A percentile compares a stretch with the other conserved stretches of the same genome.
phyloP scores from a whole-genome alignment of 805 yeast genomes.

The Candida maltosa region DNA sequence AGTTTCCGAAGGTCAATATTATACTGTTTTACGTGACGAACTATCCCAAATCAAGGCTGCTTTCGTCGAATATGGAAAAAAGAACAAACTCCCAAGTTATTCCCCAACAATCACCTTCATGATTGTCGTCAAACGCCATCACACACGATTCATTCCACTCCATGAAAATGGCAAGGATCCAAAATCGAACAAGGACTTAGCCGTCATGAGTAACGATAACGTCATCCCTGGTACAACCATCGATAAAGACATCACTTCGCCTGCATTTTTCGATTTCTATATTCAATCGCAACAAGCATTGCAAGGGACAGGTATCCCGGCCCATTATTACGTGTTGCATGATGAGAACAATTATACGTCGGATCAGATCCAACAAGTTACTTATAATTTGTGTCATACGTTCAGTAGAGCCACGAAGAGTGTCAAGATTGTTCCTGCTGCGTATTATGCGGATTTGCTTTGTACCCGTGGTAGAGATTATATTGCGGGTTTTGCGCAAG shows the following conservation, averaged over 20 bases:
- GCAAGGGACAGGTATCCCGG: constrained; percentile 10
- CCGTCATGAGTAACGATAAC: constrained; percentile 8
- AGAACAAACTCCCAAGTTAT: constrained; percentile 2
- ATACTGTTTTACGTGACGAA: constrained; percentile 8
- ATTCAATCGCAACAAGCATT: constrained; percentile 11
- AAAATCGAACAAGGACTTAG: constrained; percentile 4
- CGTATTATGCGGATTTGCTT: constrained; percentile 9
- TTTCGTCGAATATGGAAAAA: constrained; percentile 6
- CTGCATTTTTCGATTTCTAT: constrained; percentile 9
- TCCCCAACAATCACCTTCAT: constrained; percentile 8
- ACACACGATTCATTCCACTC: constrained; percentile 9
- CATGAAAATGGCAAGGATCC: constrained; percentile 5
- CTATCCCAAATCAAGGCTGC: constrained; percentile 8
- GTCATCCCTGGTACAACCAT: constrained; percentile 8
- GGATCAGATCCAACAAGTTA: constrained; percentile 7
- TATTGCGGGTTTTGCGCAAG: constrained; percentile 6
- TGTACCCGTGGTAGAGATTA: constrained; percentile 9
- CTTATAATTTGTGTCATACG: constrained; percentile 10
- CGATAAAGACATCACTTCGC: constrained; percentile 6
- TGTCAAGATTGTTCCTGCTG: constrained; percentile 9
- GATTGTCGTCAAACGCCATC: constrained; percentile 10
- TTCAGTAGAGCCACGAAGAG: constrained; percentile 10
- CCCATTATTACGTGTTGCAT: constrained; percentile 9
- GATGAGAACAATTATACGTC: constrained; percentile 8
- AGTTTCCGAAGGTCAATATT: constrained; percentile 10